Evolutionary conservation across 352 stramenopile genomes (phyloP).

Genomic region (Pythium angustatum): DNA sequence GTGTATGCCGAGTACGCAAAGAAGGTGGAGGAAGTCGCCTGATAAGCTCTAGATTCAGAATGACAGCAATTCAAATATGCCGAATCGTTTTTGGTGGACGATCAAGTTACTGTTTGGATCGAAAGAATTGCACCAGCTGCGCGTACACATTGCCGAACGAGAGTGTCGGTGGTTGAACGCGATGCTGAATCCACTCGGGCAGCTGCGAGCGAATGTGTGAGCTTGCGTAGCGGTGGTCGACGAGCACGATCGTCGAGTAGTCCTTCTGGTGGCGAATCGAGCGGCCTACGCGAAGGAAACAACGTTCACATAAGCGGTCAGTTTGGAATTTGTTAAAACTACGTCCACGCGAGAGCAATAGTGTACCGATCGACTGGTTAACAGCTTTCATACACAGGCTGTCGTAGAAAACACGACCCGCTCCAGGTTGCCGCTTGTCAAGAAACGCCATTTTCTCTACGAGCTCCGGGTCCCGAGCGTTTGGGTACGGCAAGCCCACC

Average conservation of each 20-base stretch:
- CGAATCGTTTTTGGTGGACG: too few species aligned
- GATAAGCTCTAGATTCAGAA: not conserved
- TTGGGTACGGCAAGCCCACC: constrained; percentile 98
- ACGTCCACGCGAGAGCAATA: too few species aligned
- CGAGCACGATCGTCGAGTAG: constrained; percentile 95
- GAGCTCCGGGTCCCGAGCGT: constrained; percentile 95
- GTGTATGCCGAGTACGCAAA: constrained; percentile 67
- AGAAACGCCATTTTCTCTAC: constrained; percentile 97
- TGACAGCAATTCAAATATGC: too few species aligned
- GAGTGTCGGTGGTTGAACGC: constrained; percentile 50
- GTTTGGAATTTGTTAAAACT: too few species aligned
- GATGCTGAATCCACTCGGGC: constrained; percentile 83
- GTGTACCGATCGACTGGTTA: constrained; percentile 98
- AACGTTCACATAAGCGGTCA: too few species aligned
- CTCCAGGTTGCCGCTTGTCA: constrained; percentile 59
- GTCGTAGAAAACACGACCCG: constrained; percentile 94
- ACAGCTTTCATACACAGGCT: constrained; percentile 99
- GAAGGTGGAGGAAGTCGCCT: constrained; percentile 21
- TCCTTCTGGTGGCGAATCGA: constrained; percentile 98
- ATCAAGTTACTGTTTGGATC: constrained; percentile 34
- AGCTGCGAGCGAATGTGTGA: constrained; percentile 60
- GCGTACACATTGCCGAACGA: constrained; percentile 75
- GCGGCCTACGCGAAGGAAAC: constrained; percentile 46
- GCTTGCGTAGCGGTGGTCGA: constrained; percentile 94
- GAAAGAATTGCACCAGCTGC: constrained; percentile 81